Evolutionary conservation across 2,329 filamentous ascomycete genomes (phyloP), one percentile per base, ranked within the genome.

Genomic region (Exophiala phaeomuriformis): DNA sequence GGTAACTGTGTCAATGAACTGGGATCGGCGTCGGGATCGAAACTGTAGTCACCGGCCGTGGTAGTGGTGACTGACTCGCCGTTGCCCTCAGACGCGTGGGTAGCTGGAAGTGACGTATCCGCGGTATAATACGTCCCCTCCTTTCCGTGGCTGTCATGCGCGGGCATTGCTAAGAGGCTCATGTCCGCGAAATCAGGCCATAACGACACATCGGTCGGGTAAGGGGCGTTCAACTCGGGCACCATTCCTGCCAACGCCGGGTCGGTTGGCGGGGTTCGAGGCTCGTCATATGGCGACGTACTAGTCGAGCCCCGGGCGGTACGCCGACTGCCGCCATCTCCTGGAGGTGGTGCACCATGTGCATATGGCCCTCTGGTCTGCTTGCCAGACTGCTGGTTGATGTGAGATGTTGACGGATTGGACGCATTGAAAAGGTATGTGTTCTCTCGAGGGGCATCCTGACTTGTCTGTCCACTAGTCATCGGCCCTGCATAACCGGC

Each of bases 101-200:
- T 19, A 19, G 19, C 19, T 19, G 19, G 19, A 19, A 19, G 19
- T 19, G 19, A 19, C 19, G 19, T 19, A 19, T 19, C 19, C 19
- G 19, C 19, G 28, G 10, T 36, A 35, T n/a, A 36, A n/a, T 7
- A 35, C 7, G 30, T 31, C 33, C 49, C 45, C 3, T 59, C 53
- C 6, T 52, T 28, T 28, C 50, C 52, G 33, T 53, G 49, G 31
- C 46, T 57, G 43, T 59, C 56, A 49, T 56, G 52, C 5, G 61
- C 52, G 28, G 53, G 44, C 49, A 62, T 52, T 0, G 61, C 58
- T 3, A 63, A 51, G 52, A 53, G 51, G n/a, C 57, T 54, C 53
- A 62, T 53, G 5, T 66, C 67, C 5, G 68, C 67, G 48, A 72
- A 73, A 51, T 73, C 70, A 5, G 71, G 71, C 71, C 71, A 73